Evolutionary conservation across 2,329 filamentous ascomycete species (phyloP).

Genomic region (Albifimbria verrucaria): DNA sequence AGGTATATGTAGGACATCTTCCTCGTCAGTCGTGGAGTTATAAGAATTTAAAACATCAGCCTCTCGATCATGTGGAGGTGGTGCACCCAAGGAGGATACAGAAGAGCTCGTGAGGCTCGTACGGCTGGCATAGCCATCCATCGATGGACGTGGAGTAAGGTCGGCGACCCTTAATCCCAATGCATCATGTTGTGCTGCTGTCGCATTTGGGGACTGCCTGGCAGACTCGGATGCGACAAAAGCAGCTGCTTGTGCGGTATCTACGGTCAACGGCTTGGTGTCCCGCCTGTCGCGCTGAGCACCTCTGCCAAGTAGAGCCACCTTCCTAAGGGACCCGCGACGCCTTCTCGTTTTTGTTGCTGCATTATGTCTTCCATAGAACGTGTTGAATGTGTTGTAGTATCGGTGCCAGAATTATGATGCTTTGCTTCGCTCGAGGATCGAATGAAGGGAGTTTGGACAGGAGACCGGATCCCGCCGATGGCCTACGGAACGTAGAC

Average conservation of each 20-base stretch:
- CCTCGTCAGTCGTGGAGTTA: constrained; percentile 71
- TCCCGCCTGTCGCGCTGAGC: constrained; percentile 59
- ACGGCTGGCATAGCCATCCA: constrained; percentile 41
- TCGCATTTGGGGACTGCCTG: constrained; percentile 15
- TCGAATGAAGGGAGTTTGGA: constrained; percentile 69
- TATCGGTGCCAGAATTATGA: constrained; percentile 29
- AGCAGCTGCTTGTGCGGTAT: constrained; percentile 30
- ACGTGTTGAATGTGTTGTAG: constrained; percentile 13
- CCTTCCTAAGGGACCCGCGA: constrained; percentile 83
- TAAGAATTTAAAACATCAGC: constrained; percentile 40
- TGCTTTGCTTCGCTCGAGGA: constrained; percentile 26
- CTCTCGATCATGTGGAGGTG: constrained; percentile 14
- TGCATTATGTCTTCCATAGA: constrained; percentile 28
- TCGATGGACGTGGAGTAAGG: constrained; percentile 41
- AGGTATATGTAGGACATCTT: constrained; percentile 68
- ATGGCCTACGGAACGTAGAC: constrained; percentile 37
- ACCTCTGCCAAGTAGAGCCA: constrained; percentile 75
- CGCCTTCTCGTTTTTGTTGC: constrained; percentile 60
- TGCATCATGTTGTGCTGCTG: constrained; percentile 23
- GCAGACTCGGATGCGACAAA: constrained; percentile 14
- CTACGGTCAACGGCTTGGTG: constrained; percentile 40
- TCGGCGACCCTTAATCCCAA: constrained; percentile 48
- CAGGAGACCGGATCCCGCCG: constrained; percentile 61
- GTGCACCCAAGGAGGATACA: constrained; percentile 14
- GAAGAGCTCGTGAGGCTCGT: constrained; percentile 18